phyloP scores from a whole-genome alignment of 2,329 filamentous ascomycete genomes.

The Paraphoma sp. region DNA sequence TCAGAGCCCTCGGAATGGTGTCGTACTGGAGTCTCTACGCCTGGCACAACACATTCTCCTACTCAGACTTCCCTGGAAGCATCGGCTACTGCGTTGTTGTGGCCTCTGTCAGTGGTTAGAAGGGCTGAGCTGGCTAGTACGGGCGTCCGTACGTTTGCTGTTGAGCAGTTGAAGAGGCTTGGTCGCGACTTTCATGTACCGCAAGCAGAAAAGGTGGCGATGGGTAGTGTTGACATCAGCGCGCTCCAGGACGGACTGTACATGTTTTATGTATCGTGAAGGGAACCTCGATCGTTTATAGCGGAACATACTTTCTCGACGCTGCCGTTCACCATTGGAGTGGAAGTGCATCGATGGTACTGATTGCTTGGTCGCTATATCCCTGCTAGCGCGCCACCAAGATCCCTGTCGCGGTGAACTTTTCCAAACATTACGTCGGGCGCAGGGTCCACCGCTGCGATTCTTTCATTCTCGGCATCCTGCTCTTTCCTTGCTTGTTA shows the following conservation, averaged over 20 bases:
- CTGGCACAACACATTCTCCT: neutral
- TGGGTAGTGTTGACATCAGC: constrained; percentile 1
- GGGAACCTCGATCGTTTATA: too few relatives aligned
- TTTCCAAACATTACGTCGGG: constrained; percentile 2
- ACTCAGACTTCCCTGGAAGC: constrained; percentile 2
- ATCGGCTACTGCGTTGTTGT: constrained; percentile 10
- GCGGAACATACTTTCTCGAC: too few relatives aligned
- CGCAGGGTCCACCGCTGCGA: neutral
- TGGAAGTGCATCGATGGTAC: too few relatives aligned
- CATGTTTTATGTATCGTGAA: constrained; percentile 13
- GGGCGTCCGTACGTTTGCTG: constrained; percentile 4
- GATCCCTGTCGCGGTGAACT: neutral
- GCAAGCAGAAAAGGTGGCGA: constrained; percentile 13
- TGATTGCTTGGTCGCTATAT: too few relatives aligned
- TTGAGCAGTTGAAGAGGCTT: constrained; percentile 9
- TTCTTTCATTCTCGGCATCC: constrained; percentile 1
- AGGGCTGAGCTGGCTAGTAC: constrained; percentile 4
- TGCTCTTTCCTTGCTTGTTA: constrained; percentile 8
- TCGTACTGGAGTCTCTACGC: neutral
- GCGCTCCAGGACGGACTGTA: constrained; percentile 16
- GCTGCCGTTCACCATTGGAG: too few relatives aligned
- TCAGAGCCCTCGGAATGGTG: neutral
- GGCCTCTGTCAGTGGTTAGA: constrained; percentile 13
- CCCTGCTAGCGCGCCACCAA: neutral
- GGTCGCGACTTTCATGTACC: constrained; percentile 10